Evolutionary conservation across 202 grass and related monocot species (phyloP).

Genomic region (Schoenoplectus tabernaemontani): DNA sequence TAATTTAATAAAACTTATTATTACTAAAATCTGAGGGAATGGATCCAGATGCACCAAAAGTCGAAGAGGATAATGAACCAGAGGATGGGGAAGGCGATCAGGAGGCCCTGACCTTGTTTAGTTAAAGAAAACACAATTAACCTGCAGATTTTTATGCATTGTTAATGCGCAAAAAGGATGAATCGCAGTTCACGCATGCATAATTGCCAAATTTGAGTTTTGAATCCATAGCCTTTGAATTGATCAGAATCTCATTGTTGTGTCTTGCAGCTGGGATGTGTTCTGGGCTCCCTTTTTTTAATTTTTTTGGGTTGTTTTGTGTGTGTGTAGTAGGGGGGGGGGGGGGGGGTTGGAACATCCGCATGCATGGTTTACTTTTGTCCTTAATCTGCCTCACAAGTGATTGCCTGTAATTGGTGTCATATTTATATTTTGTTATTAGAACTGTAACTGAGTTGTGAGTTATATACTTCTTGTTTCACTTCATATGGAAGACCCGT

Average conservation of each 20-base stretch:
- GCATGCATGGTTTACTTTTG: too few species aligned
- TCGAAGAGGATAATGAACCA: constrained; percentile 78
- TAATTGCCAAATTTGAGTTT: not conserved
- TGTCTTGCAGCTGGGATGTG: not conserved
- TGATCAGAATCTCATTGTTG: not conserved
- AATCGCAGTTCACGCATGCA: not conserved
- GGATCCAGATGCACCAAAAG: constrained; percentile 87
- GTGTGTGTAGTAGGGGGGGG: too few species aligned
- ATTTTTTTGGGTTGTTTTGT: too few species aligned
- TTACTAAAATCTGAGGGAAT: constrained; percentile 69
- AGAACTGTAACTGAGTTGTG: not conserved
- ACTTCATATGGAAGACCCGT: not conserved
- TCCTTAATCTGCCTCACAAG: too few species aligned
- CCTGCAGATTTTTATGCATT: not conserved
- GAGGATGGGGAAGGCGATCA: constrained; percentile 76
- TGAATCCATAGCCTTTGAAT: constrained; percentile 7
- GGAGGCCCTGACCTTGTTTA: constrained; percentile 64
- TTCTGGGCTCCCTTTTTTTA: not conserved
- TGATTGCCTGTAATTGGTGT: not conserved
- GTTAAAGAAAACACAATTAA: not conserved
- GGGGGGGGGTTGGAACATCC: not conserved
- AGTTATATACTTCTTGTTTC: not conserved
- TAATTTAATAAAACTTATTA: too few species aligned
- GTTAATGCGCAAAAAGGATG: not conserved
- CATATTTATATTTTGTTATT: not conserved